These are phyloP conservation scores for Plasmodium yoelii DNA, from an alignment of 169 alveolate genomes.

Conservation along the genomic window DNA sequence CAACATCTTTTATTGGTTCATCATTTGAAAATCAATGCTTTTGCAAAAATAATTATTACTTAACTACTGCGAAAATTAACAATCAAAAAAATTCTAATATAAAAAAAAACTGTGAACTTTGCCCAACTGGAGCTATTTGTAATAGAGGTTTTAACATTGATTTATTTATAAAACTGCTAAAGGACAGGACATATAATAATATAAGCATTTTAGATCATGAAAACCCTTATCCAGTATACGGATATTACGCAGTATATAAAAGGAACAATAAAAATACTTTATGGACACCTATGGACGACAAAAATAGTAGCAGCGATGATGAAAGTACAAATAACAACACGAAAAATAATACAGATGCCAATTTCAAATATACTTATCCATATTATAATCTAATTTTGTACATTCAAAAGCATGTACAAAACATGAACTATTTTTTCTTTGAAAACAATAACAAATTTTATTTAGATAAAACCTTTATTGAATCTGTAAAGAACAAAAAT, in stretches of 20 bases:
- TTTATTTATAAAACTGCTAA: slow-evolving; percentile 35
- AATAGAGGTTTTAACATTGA: slow-evolving; percentile 70
- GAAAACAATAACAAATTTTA: slow-evolving; percentile 16
- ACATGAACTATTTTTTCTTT: slow-evolving; percentile 55
- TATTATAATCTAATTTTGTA: slow-evolving; percentile 70
- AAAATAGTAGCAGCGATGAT: not conserved
- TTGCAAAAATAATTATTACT: slow-evolving; percentile 81
- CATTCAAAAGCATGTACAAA: slow-evolving; percentile 55
- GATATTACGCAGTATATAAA: slow-evolving; percentile 71
- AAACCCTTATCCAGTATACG: slow-evolving; percentile 69
- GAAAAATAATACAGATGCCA: not conserved
- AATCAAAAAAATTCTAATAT: not conserved
- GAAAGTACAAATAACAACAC: too few species aligned
- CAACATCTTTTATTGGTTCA: slow-evolving; percentile 84
- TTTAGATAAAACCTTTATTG: slow-evolving; percentile 35
- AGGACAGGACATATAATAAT: slow-evolving; percentile 45
- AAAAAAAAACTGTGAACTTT: slow-evolving; percentile 37
- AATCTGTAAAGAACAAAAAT: slow-evolving; percentile 17
- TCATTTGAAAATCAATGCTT: slow-evolving; percentile 82
- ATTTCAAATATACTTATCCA: slow-evolving; percentile 49
- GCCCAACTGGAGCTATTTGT: slow-evolving; percentile 75
- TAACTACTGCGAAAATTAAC: slow-evolving; percentile 29
- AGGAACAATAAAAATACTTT: slow-evolving; percentile 14
- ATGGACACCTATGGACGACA: slow-evolving; percentile 66
- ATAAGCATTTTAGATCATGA: slow-evolving; percentile 70